phyloP scores from a whole-genome alignment of 805 yeast genomes.

The Ogataea angusta region DNA sequence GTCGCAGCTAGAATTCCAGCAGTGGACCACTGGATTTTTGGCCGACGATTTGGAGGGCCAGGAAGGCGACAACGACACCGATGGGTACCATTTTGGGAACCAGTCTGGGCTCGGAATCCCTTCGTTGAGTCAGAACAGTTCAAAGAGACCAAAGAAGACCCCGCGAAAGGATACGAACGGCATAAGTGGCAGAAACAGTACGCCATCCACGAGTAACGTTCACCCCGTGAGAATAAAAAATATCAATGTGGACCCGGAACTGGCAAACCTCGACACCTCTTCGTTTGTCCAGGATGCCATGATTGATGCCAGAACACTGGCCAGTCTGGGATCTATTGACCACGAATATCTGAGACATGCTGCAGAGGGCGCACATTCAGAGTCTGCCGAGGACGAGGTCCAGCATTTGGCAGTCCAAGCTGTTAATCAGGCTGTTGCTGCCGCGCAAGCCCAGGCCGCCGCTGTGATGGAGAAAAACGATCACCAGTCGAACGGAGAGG shows the following conservation, averaged over 20 bases:
- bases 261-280: slow-evolving; percentile 45
- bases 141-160: slow-evolving; percentile 12
- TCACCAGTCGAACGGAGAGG: slow-evolving; percentile 23
- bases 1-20: slow-evolving; percentile 47
- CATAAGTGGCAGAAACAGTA: background rate
- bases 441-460: slow-evolving; percentile 22
- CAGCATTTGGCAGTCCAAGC: slow-evolving; percentile 33
- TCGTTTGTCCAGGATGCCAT: slow-evolving; percentile 66
- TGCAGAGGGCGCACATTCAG: slow-evolving; percentile 20
- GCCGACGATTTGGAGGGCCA: slow-evolving; percentile 38
- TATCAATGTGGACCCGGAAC: slow-evolving; percentile 54
- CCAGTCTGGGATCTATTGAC: slow-evolving; percentile 38
- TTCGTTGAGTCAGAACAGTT: slow-evolving; percentile 10
- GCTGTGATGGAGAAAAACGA: slow-evolving; percentile 26
- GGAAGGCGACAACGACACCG: slow-evolving; percentile 16
- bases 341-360: slow-evolving; percentile 31
- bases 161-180: slow-evolving; percentile 9
- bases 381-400: slow-evolving; percentile 27
- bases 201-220: background rate
- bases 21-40: slow-evolving; percentile 50
- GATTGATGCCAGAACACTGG: slow-evolving; percentile 62
- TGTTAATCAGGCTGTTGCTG: slow-evolving; percentile 24
- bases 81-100: slow-evolving; percentile 12
- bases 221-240: slow-evolving; percentile 9
- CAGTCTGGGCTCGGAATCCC: slow-evolving; percentile 16